Evolutionary conservation across 2,329 filamentous ascomycete genomes (phyloP), one percentile per base, ranked within the genome.

Genomic region (Lachnellula hyalina): DNA sequence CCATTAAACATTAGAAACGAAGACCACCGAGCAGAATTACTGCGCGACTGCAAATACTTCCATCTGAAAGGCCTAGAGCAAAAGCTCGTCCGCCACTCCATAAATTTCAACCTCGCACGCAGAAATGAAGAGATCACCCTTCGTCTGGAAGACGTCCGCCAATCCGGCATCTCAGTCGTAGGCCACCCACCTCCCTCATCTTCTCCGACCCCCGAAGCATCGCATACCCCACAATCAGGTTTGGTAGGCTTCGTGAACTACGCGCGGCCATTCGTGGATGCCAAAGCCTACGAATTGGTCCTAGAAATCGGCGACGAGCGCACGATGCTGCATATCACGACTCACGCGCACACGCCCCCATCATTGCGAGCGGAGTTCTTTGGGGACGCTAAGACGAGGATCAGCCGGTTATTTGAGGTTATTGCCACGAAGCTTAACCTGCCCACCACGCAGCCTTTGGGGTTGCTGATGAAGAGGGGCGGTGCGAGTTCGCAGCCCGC

Each of bases 61-160:
- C 90, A 96, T 69, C 85, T 97, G 63, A 93, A 92, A 67, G 91
- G 90, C 0, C 74, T 96, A 0, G 93, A 97, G 73, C 93, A 97
- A 72, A 85, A 84, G 60, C 77, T 97, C 11, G 87, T 96, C 44
- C 83, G 88, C 0, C 88, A 92, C 70, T 71, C 82, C 28, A 87
- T 93, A 57, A 83, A 79, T 50, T 91, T 84, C 71, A 96, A 96
- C 65, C 80, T 88, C 36, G 73, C 80, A 15, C 80, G 87, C 2
- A 75, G 79, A 15, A 81, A 81, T 48, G 77, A 82, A 3, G 92
- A 97, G 72, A 96, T 97, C 17, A 73, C 84, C 4, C 76, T 97
- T 34, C 81, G 89, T 0, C 73, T 97, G 2, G 86, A 94, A 65
- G 92, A 96, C 65, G 82, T 97, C n/a, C 83, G 93, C 35, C 92